Percentiles rank a stretch among this genome's conserved stretches.
phyloP scores from a whole-genome alignment of 202 grass and related monocot genomes.

The Dendrocalamus latiflorus region DNA sequence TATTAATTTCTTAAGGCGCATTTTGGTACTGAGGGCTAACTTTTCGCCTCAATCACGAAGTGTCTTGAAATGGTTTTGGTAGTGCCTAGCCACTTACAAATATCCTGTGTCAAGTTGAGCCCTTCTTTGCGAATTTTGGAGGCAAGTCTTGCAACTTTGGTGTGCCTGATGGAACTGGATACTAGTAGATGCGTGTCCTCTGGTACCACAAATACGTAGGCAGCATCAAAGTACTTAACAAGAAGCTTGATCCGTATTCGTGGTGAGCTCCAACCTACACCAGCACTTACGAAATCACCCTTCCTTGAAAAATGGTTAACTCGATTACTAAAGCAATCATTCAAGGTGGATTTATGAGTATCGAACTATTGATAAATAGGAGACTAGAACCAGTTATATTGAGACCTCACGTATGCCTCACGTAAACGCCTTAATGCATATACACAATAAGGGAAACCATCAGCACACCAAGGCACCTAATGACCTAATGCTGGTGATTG shows the following conservation, averaged over 20 bases:
- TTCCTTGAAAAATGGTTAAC: background rate
- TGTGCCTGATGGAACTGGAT: background rate
- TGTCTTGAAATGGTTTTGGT: background rate
- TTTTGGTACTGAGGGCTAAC: background rate
- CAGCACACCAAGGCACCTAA: background rate
- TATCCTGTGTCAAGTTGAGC: background rate
- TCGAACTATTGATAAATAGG: no score
- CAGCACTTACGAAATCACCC: background rate
- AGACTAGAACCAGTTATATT: no score
- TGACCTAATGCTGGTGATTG: background rate
- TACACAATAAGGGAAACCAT: background rate
- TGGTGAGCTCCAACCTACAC: background rate
- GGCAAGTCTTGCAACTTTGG: background rate
- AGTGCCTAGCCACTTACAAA: background rate
- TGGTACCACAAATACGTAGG: background rate
- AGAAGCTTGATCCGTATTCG: background rate
- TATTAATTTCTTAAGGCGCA: background rate
- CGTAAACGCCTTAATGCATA: background rate
- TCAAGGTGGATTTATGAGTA: no score
- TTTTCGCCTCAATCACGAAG: background rate
- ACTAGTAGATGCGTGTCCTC: background rate
- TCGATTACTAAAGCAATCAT: background rate
- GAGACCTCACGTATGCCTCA: background rate
- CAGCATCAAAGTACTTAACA: background rate
- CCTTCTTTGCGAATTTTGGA: background rate